Percentiles rank a stretch among this genome's conserved stretches.
Evolutionary conservation across 352 stramenopile species (phyloP).

Genomic region (Phytopythium kandeliae): DNA sequence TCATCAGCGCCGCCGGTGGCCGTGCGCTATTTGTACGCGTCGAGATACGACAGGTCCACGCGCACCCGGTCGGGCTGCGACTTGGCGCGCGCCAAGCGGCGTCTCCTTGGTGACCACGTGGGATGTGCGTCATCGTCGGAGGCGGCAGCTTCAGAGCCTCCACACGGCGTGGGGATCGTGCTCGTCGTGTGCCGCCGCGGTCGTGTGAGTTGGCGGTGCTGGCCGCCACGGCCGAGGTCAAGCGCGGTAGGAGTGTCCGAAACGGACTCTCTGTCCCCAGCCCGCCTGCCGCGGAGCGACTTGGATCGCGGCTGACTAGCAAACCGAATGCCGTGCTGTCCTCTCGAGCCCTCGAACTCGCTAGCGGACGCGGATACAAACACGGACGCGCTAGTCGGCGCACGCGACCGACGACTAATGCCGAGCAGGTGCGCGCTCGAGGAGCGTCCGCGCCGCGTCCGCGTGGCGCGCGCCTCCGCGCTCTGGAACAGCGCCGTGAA

Average conservation of each 20-base stretch:
- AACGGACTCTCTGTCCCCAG: too few species aligned
- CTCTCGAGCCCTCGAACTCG: not conserved
- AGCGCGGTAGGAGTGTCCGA: not conserved
- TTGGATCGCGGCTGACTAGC: not conserved
- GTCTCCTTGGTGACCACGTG: too few species aligned
- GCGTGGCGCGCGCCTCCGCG: not conserved
- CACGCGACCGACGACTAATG: not conserved
- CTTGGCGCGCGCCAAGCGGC: slow-evolving; percentile 1
- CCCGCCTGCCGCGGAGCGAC: too few species aligned
- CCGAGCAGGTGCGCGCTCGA: not conserved
- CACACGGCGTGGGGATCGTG: not conserved
- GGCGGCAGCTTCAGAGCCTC: not conserved
- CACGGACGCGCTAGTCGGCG: not conserved
- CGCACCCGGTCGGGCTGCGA: not conserved
- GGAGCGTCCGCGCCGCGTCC: not conserved
- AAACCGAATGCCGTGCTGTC: too few species aligned
- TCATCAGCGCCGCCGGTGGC: too few species aligned
- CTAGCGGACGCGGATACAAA: not conserved
- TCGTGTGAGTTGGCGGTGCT: not conserved
- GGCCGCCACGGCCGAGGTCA: not conserved
- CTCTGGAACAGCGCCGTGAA: slow-evolving; percentile 7
- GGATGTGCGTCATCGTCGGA: too few species aligned
- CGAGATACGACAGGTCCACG: slow-evolving; percentile 20
- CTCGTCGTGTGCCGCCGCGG: not conserved
- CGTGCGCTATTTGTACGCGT: slow-evolving; percentile 19